Percentiles rank a stretch among this genome's conserved stretches.
Conservation (phyloP, 2,329 filamentous ascomycete genomes). For the Alternaria arborescens region DNA sequence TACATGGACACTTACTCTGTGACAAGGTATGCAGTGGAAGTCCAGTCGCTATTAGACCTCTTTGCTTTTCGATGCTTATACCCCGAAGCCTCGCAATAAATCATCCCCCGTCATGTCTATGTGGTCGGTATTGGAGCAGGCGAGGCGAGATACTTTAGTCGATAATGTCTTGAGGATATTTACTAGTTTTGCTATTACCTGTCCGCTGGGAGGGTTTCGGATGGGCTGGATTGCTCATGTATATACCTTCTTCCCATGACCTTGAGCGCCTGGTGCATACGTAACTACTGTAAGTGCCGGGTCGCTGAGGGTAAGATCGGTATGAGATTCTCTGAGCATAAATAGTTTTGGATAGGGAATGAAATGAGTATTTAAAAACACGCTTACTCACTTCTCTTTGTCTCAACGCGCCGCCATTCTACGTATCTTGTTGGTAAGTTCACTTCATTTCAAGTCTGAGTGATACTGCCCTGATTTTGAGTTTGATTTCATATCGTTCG, state of each 20-base stretch:
- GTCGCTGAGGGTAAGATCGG: conserved; percentile 3
- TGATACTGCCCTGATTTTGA: too few relatives aligned
- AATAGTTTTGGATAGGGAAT: not conserved
- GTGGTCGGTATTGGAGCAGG: not conserved
- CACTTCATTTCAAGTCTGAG: too few relatives aligned
- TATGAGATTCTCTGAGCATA: not conserved
- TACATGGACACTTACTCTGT: not conserved
- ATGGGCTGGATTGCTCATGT: conserved; percentile 16
- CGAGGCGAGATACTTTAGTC: conserved; percentile 18
- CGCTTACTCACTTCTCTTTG: too few relatives aligned
- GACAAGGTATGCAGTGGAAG: not conserved
- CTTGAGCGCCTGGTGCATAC: conserved; percentile 3
- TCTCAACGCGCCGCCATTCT: too few relatives aligned
- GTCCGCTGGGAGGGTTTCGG: conserved; percentile 30
- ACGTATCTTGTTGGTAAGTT: too few relatives aligned
- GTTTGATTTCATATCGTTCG: too few relatives aligned
- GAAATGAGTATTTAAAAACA: conserved; percentile 9
- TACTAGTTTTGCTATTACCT: conserved; percentile 17
- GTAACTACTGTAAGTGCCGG: not conserved
- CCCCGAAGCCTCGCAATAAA: conserved; percentile 17
- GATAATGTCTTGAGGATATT: conserved; percentile 43
- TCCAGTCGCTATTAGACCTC: conserved; percentile 6
- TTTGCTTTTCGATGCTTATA: conserved; percentile 32
- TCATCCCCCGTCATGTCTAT: not conserved
- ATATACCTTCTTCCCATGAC: conserved; percentile 4